Conservation (phyloP, 176 grass and related monocot species). For the Aegilops tauschii region DNA sequence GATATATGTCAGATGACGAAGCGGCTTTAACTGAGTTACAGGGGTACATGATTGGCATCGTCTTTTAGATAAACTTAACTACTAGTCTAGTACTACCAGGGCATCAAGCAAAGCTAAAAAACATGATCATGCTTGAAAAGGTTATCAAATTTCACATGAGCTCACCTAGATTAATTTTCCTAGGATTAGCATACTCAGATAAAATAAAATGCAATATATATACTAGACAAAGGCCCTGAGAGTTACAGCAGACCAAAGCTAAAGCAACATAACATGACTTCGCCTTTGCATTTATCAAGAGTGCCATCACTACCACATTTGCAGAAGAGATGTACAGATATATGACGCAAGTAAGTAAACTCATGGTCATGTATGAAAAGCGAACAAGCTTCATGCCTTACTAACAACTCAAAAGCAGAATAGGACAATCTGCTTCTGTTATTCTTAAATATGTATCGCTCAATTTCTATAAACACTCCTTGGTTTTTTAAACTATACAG, state of each 20-base stretch:
- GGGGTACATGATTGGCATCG: neutral
- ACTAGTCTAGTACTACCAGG: neutral
- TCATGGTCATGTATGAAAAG: neutral
- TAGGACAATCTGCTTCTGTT: neutral
- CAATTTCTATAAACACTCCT: neutral
- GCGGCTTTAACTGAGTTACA: neutral
- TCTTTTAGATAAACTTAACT: slow-evolving; percentile 4
- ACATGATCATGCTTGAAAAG: slow-evolving; percentile 4
- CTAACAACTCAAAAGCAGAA: neutral
- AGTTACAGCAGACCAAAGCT: slow-evolving; percentile 5
- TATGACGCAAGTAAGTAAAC: neutral
- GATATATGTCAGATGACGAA: neutral
- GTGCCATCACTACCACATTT: neutral
- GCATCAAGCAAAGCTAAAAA: neutral
- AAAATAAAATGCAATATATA: neutral
- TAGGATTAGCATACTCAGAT: slow-evolving; percentile 6
- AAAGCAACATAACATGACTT: slow-evolving; percentile 1
- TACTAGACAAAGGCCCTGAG: neutral
- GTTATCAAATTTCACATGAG: neutral
- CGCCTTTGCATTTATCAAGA: neutral
- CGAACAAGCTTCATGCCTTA: neutral
- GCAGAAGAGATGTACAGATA: neutral
- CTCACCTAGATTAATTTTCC: neutral
- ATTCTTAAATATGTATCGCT: neutral
- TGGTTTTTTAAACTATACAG: neutral